Evolutionary conservation across 2,329 filamentous ascomycete genomes (phyloP).

Genomic region (Sphaerulina vaccinii): DNA sequence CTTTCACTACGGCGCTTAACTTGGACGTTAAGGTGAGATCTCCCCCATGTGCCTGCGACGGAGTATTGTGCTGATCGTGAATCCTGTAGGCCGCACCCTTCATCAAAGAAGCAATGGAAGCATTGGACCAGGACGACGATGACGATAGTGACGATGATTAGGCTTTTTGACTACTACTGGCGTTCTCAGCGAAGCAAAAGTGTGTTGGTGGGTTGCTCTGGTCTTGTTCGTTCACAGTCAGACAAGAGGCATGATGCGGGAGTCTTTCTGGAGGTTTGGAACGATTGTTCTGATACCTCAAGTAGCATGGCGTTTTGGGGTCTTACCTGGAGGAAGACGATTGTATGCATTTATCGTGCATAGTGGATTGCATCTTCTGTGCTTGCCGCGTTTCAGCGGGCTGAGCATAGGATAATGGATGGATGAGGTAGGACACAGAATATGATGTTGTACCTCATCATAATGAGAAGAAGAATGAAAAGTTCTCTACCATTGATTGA

Average conservation of each 20-base stretch:
- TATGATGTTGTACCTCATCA: too few relatives aligned
- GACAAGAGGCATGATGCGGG: not conserved
- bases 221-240: not conserved
- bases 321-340: not conserved
- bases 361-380: too few relatives aligned
- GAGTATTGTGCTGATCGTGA: not conserved
- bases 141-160: slow-evolving; percentile 30
- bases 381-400: too few relatives aligned
- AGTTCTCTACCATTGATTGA: too few relatives aligned
- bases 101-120: slow-evolving; percentile 96
- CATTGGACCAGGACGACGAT: slow-evolving; percentile 50
- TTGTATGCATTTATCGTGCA: not conserved
- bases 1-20: slow-evolving; percentile 93
- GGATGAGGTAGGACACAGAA: too few relatives aligned
- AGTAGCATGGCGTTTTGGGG: slow-evolving; percentile 8
- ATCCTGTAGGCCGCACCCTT: slow-evolving; percentile 72
- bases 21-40: slow-evolving; percentile 95
- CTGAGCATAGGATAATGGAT: too few relatives aligned
- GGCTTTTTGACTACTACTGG: slow-evolving; percentile 1
- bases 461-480: too few relatives aligned
- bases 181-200: slow-evolving; percentile 5
- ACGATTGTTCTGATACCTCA: not conserved
- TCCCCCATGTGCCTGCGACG: too few relatives aligned
- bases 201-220: not conserved
- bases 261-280: not conserved